Conservation (phyloP, 208 protist genomes). For the Leishmania mexicana region DNA sequence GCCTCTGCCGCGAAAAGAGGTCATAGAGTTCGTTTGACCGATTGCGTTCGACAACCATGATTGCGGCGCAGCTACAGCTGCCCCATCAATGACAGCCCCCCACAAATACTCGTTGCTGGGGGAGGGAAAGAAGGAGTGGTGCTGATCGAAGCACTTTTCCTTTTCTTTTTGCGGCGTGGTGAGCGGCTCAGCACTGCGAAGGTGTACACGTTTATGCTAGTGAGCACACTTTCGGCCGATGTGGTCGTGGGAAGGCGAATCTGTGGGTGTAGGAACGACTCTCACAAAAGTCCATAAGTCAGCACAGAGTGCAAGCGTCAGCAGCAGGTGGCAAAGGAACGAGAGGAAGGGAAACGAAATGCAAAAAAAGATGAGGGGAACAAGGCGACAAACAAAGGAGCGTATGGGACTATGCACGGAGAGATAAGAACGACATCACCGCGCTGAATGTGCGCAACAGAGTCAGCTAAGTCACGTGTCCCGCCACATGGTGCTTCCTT, state of each 20-base stretch:
- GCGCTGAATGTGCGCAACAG: neutral
- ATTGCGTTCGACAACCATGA: conserved; percentile 48
- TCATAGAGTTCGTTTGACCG: conserved; percentile 55
- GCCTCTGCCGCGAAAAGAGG: conserved; percentile 33
- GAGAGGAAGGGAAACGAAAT: neutral
- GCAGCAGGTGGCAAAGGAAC: neutral
- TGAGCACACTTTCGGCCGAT: neutral
- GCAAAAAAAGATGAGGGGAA: neutral
- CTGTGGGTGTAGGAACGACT: neutral
- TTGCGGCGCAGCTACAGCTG: neutral
- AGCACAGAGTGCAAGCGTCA: neutral
- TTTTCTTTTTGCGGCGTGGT: neutral
- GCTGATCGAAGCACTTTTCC: neutral
- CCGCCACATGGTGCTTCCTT: neutral
- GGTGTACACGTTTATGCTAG: neutral
- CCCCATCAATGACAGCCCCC: neutral
- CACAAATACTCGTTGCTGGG: neutral
- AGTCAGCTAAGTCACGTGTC: neutral
- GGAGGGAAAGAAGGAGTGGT: neutral
- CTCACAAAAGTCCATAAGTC: neutral
- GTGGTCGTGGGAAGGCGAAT: neutral
- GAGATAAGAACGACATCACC: neutral
- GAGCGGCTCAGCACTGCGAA: neutral
- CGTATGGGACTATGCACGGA: too few species aligned
- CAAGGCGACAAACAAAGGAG: neutral